Evolutionary conservation across 2,329 filamentous ascomycete genomes (phyloP).

Genomic region (Diaporthe aspalathi): DNA sequence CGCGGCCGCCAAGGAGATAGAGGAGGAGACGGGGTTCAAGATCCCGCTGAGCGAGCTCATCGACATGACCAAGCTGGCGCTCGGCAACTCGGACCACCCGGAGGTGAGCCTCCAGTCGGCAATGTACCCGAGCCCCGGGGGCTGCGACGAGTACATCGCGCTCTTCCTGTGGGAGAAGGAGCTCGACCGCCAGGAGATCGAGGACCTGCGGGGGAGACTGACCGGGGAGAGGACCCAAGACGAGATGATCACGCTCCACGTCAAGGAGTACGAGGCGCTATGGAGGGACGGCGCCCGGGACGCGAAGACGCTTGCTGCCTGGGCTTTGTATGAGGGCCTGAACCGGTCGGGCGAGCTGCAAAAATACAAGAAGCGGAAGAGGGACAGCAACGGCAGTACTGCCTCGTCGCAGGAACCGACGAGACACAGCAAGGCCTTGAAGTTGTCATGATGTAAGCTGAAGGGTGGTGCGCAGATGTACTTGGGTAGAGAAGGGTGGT

Average conservation of each 20-base stretch:
- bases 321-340: constrained; percentile 68
- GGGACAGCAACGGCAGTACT: neutral
- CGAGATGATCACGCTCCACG: constrained; percentile 71
- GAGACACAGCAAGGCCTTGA: neutral
- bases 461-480: neutral
- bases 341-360: constrained; percentile 16
- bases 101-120: constrained; percentile 56
- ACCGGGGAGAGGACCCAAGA: constrained; percentile 69
- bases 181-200: constrained; percentile 60
- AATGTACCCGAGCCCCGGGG: constrained; percentile 68
- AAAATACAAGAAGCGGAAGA: neutral
- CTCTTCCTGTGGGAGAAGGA: constrained; percentile 68
- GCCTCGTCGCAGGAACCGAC: neutral
- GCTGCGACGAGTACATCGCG: constrained; percentile 70
- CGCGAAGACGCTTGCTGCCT: constrained; percentile 68
- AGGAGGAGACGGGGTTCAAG: constrained; percentile 68
- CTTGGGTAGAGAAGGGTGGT: neutral
- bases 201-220: constrained; percentile 66
- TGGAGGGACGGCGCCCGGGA: constrained; percentile 69
- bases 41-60: constrained; percentile 60
- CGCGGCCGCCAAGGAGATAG: constrained; percentile 68
- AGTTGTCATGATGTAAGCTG: neutral
- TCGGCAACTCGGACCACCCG: constrained; percentile 48
- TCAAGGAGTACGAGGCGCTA: constrained; percentile 66
- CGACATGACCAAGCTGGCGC: constrained; percentile 63